Conservation (phyloP, 2,329 filamentous ascomycete species). For the Botrytis hyacinthi region DNA sequence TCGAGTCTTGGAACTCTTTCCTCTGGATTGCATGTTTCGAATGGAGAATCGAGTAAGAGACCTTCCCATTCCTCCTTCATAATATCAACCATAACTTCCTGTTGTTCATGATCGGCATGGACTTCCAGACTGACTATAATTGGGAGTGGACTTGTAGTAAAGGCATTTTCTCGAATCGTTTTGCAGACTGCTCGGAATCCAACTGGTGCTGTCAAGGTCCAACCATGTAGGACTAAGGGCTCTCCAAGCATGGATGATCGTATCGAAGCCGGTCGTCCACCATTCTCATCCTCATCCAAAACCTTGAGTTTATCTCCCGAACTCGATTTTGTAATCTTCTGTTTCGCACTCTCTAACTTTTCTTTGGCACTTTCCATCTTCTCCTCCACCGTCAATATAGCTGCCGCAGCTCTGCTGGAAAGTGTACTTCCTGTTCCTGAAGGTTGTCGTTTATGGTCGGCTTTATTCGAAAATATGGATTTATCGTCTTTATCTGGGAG, state of each 20-base stretch:
- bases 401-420: slow-evolving; percentile 35
- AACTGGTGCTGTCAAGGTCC: slow-evolving; percentile 82
- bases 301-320: slow-evolving; percentile 23
- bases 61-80: slow-evolving; percentile 87
- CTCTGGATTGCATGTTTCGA: slow-evolving; percentile 45
- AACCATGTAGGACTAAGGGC: slow-evolving; percentile 81
- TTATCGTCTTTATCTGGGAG: slow-evolving; percentile 35
- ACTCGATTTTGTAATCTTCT: slow-evolving; percentile 25
- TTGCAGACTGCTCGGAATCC: slow-evolving; percentile 84
- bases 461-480: slow-evolving; percentile 40
- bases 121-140: slow-evolving; percentile 92
- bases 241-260: slow-evolving; percentile 49
- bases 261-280: slow-evolving; percentile 35
- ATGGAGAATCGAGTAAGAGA: slow-evolving; percentile 62
- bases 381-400: slow-evolving; percentile 26
- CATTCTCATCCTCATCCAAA: slow-evolving; percentile 24
- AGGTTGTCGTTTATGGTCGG: slow-evolving; percentile 47
- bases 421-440: slow-evolving; percentile 36
- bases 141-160: slow-evolving; percentile 71
- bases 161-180: slow-evolving; percentile 75
- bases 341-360: slow-evolving; percentile 33
- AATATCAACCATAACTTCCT: slow-evolving; percentile 88
- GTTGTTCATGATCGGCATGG: slow-evolving; percentile 77
- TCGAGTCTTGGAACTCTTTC: slow-evolving; percentile 66
- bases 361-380: slow-evolving; percentile 30